These are phyloP conservation scores for Gigaspora rosea DNA, from an alignment of 192 early-diverging fungal genomes.

Conservation along the genomic window DNA sequence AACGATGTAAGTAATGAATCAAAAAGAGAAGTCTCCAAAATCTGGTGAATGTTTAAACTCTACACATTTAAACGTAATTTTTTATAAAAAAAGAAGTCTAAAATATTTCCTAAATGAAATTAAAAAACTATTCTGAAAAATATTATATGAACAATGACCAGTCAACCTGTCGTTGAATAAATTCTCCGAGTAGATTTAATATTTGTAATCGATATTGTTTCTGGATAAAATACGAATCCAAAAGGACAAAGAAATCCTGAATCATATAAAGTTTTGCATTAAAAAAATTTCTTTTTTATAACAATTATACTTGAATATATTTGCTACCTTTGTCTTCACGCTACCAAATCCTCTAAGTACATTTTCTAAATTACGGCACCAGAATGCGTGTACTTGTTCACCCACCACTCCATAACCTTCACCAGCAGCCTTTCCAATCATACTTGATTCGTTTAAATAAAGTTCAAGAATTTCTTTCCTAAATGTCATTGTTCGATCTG, in stretches of 20 bases:
- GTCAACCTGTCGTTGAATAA: conserved; percentile 10
- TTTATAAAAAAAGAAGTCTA: neutral
- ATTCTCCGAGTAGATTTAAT: conserved; percentile 13
- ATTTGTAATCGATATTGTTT: conserved; percentile 10
- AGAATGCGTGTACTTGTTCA: conserved; percentile 17
- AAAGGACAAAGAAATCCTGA: conserved; percentile 22
- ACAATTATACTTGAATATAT: neutral
- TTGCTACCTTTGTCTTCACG: conserved; percentile 24
- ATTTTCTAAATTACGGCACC: conserved; percentile 22
- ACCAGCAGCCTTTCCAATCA: conserved; percentile 21
- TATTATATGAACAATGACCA: too few relatives aligned
- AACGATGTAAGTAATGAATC: conserved; percentile 25
- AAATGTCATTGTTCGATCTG: neutral
- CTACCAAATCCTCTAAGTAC: conserved; percentile 17
- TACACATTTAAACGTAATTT: neutral
- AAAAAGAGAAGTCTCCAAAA: conserved; percentile 17
- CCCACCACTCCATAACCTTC: conserved; percentile 1
- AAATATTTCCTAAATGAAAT: neutral
- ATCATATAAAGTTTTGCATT: too few relatives aligned
- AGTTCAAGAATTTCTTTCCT: neutral
- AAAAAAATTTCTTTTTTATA: neutral
- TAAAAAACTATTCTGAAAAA: neutral
- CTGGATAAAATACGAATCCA: conserved; percentile 25
- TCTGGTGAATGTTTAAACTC: conserved; percentile 22
- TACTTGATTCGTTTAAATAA: conserved; percentile 19